phyloP scores from a whole-genome alignment of 2,329 filamentous ascomycete species.

The Hypoxylon sp. region DNA sequence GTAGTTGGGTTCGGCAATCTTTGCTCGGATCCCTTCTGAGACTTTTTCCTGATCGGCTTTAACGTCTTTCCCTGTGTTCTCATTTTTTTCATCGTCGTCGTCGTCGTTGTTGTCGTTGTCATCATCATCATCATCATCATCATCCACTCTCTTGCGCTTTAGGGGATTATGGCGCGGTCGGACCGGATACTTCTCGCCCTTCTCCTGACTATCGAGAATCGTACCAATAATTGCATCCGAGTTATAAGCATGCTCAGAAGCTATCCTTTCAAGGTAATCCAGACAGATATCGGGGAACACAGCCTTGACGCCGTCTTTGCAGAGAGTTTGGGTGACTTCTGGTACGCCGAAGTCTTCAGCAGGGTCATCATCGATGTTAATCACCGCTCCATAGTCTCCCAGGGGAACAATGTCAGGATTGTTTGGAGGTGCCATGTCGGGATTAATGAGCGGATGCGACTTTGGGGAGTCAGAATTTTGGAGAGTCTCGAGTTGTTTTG shows the following conservation, averaged over 20 bases:
- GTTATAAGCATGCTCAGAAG: conserved; percentile 50
- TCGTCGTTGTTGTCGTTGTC: too few relatives aligned
- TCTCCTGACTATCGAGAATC: conserved; percentile 60
- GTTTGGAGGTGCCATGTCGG: conserved; percentile 9
- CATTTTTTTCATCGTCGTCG: too few relatives aligned
- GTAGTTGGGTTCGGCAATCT: conserved; percentile 37
- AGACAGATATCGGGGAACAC: conserved; percentile 65
- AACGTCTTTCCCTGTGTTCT: conserved; percentile 26
- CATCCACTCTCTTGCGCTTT: conserved; percentile 61
- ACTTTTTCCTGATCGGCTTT: conserved; percentile 17
- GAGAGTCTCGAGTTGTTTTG: background rate
- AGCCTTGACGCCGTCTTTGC: conserved; percentile 51
- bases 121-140: conserved; percentile 43
- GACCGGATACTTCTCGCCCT: conserved; percentile 57
- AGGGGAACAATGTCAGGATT: conserved; percentile 2
- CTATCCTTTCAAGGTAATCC: conserved; percentile 55
- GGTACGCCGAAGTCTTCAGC: background rate
- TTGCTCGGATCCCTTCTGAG: conserved; percentile 38
- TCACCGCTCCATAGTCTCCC: conserved; percentile 16
- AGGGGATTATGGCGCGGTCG: conserved; percentile 38
- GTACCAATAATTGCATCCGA: conserved; percentile 54
- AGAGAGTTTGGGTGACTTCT: conserved; percentile 42
- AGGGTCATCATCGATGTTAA: background rate
- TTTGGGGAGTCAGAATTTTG: background rate
- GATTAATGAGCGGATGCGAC: background rate